Evolutionary conservation across 768 basidiomycete genomes (phyloP).

Genomic region (Obba rivulosa): DNA sequence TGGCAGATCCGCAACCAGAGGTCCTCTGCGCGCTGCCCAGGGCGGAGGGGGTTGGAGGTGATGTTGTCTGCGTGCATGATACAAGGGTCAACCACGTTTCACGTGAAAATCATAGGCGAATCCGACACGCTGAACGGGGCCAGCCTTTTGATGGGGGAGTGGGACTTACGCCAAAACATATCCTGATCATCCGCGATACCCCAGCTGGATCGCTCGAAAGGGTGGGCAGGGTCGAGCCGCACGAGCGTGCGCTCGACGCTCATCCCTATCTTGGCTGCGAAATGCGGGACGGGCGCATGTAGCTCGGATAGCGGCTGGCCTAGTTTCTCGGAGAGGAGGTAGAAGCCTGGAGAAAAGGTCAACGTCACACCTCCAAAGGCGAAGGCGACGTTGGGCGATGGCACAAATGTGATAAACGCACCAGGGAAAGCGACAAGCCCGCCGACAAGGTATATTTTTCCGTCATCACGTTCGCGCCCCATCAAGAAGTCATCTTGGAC

Average conservation of each 20-base stretch:
- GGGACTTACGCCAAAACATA: constrained; percentile 21
- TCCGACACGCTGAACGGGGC: not conserved
- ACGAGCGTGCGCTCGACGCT: constrained; percentile 32
- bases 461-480: constrained; percentile 29
- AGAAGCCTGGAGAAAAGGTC: constrained; percentile 21
- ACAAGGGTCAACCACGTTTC: not conserved
- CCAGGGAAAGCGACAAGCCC: constrained; percentile 30
- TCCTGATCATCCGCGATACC: constrained; percentile 29
- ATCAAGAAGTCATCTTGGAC: constrained; percentile 33
- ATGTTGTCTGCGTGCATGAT: constrained; percentile 16
- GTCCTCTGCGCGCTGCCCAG: constrained; percentile 24
- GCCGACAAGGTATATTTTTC: constrained; percentile 30
- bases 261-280: constrained; percentile 29
- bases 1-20: constrained; percentile 29
- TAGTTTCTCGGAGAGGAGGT: constrained; percentile 28
- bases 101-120: not conserved
- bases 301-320: constrained; percentile 22
- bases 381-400: not conserved
- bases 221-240: constrained; percentile 26
- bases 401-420: constrained; percentile 5
- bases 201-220: constrained; percentile 33
- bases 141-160: not conserved
- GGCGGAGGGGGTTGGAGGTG: constrained; percentile 6
- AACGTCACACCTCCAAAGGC: not conserved
- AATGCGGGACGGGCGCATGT: constrained; percentile 28